Conservation (phyloP, 371 early-diverging fungal species). For the Blakeslea trispora region DNA sequence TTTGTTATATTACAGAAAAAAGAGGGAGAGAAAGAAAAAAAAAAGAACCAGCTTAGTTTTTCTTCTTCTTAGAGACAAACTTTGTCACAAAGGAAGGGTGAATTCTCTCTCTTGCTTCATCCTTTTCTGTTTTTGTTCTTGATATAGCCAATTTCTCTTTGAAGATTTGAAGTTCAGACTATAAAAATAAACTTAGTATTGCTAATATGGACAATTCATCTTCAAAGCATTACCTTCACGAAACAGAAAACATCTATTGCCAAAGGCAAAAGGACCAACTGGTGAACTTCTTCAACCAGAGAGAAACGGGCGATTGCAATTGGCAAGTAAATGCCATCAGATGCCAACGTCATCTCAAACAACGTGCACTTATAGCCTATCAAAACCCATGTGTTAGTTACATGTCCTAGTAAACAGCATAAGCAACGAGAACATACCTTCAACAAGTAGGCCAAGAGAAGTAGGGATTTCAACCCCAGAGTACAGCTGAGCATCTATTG, state of each 20-base stretch:
- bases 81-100: too few relatives aligned
- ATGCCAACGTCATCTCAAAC: neutral
- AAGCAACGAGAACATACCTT: neutral
- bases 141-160: too few relatives aligned
- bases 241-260: neutral
- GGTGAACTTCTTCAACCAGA: constrained; percentile 4
- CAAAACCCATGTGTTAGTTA: neutral
- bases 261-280: neutral
- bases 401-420: neutral
- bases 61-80: too few relatives aligned
- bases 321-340: neutral
- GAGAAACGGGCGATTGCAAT: neutral
- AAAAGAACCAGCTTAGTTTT: too few relatives aligned
- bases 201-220: neutral
- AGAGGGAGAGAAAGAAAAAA: too few relatives aligned
- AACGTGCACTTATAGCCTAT: neutral
- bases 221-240: neutral
- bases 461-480: neutral
- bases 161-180: too few relatives aligned
- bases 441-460: constrained; percentile 1
- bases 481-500: neutral
- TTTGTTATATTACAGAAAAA: too few relatives aligned
- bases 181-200: too few relatives aligned
- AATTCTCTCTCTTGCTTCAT: too few relatives aligned
- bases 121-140: too few relatives aligned